Evolutionary conservation across 2,329 filamentous ascomycete species (phyloP).

Genomic region (Aspergillus tubingensis): DNA sequence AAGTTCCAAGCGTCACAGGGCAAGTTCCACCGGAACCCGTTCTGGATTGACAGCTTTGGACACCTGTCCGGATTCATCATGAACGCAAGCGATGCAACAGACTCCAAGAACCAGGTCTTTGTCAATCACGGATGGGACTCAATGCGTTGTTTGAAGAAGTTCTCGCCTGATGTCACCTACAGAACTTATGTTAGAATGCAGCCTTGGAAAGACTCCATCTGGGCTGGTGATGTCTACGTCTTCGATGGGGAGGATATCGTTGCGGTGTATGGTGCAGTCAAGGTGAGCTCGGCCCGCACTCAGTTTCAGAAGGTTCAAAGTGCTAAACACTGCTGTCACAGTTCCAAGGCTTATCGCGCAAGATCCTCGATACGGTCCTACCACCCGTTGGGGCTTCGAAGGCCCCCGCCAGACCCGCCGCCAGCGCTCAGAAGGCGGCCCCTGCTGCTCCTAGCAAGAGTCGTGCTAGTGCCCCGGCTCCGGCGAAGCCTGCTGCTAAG

Average conservation of each 20-base stretch:
- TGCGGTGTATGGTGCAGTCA: conserved; percentile 53
- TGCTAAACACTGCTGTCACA: conserved; percentile 13
- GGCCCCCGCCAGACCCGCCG: conserved; percentile 25
- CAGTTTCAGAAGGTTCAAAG: conserved; percentile 10
- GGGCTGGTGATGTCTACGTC: conserved; percentile 62
- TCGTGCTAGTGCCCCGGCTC: conserved; percentile 27
- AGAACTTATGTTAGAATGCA: conserved; percentile 65
- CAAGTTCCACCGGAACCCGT: conserved; percentile 60
- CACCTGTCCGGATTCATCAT: conserved; percentile 63
- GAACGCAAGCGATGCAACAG: conserved; percentile 60
- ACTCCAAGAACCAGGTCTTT: conserved; percentile 62
- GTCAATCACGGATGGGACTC: conserved; percentile 65
- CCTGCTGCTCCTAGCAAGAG: conserved; percentile 25
- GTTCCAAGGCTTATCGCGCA: conserved; percentile 47
- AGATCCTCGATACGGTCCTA: conserved; percentile 45
- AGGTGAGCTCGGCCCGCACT: conserved; percentile 27
- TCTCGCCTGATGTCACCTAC: conserved; percentile 56
- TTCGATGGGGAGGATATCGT: conserved; percentile 61
- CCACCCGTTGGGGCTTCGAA: conserved; percentile 35
- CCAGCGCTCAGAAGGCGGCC: conserved; percentile 32
- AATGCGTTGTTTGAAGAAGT: conserved; percentile 58
- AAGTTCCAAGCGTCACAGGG: conserved; percentile 58
- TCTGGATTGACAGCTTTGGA: conserved; percentile 61
- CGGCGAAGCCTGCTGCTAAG: conserved; percentile 25
- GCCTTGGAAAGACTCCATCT: conserved; percentile 52